phyloP scores from a whole-genome alignment of 208 protist genomes.

The Trypanosoma caninum region DNA sequence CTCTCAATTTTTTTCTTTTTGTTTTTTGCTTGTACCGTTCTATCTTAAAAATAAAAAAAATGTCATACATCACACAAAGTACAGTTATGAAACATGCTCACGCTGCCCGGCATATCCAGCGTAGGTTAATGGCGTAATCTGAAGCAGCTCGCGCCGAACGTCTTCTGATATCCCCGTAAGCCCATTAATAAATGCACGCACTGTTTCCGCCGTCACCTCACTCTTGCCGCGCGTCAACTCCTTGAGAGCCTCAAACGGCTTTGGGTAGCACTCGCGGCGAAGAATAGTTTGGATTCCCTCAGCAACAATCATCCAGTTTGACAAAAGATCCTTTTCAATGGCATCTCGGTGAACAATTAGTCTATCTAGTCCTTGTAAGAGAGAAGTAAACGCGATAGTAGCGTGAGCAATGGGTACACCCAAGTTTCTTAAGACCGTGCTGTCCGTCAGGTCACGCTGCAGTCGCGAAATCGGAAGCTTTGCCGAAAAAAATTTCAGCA shows the following conservation, averaged over 20 bases:
- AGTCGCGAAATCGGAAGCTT: slow-evolving; percentile 95
- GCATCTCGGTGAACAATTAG: slow-evolving; percentile 68
- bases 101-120: slow-evolving; percentile 53
- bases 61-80: not conserved
- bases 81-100: too few species aligned
- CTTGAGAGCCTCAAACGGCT: slow-evolving; percentile 94
- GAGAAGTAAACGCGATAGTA: slow-evolving; percentile 82
- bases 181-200: slow-evolving; percentile 79
- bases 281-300: slow-evolving; percentile 96
- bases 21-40: not conserved
- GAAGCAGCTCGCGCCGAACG: slow-evolving; percentile 86
- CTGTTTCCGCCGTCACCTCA: slow-evolving; percentile 61
- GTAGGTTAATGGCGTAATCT: slow-evolving; percentile 84
- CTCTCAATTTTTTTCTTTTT: not conserved
- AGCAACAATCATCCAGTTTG: slow-evolving; percentile 93
- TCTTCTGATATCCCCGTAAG: slow-evolving; percentile 82
- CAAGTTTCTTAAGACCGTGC: slow-evolving; percentile 93
- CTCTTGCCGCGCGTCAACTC: slow-evolving; percentile 88
- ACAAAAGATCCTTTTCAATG: slow-evolving; percentile 82
- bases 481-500: slow-evolving; percentile 90
- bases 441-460: slow-evolving; percentile 95
- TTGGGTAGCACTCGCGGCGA: slow-evolving; percentile 87
- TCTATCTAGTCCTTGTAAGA: slow-evolving; percentile 89
- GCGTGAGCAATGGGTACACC: slow-evolving; percentile 91
- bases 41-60: not conserved